Evolutionary conservation across 257 asterid genomes (phyloP).

Genomic region (Rhazya stricta): DNA sequence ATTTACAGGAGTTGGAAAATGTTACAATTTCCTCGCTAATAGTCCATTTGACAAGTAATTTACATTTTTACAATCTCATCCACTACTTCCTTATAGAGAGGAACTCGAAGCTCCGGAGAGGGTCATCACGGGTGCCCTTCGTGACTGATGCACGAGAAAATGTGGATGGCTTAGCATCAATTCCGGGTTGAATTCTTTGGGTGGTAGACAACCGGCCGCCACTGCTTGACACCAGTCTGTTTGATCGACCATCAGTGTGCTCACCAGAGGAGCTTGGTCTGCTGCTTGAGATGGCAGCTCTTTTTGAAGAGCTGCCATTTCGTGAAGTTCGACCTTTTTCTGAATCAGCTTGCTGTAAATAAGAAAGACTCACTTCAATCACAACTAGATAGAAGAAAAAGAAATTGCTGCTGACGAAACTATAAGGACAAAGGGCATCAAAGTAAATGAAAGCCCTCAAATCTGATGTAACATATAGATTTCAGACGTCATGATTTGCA

Average conservation of each 20-base stretch:
- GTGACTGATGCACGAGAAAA: slow-evolving; percentile 44
- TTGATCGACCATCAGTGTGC: slow-evolving; percentile 34
- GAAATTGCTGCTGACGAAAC: not conserved
- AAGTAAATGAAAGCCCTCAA: not conserved
- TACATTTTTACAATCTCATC: slow-evolving; percentile 23
- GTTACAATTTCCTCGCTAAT: slow-evolving; percentile 16
- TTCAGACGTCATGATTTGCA: no score
- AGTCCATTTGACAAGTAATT: slow-evolving; percentile 21
- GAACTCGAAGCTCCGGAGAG: slow-evolving; percentile 89
- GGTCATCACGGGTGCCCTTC: slow-evolving; percentile 67
- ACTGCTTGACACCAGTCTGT: slow-evolving; percentile 33
- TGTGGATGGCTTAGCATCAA: slow-evolving; percentile 49
- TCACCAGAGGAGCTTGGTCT: slow-evolving; percentile 47
- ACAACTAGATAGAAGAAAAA: not conserved
- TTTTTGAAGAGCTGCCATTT: slow-evolving; percentile 65
- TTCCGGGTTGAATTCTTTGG: slow-evolving; percentile 53
- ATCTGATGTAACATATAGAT: no score
- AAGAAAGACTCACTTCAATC: slow-evolving; percentile 4
- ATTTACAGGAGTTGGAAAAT: slow-evolving; percentile 33
- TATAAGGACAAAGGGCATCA: not conserved
- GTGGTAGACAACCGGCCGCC: slow-evolving; percentile 44
- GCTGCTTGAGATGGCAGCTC: slow-evolving; percentile 56
- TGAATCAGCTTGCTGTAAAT: slow-evolving; percentile 59
- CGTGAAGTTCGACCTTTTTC: slow-evolving; percentile 59
- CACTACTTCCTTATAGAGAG: slow-evolving; percentile 47